Base-by-base conservation (phyloP, 495 filamentous ascomycete genomes). In the Saxispiralis lemnorum region DNA sequence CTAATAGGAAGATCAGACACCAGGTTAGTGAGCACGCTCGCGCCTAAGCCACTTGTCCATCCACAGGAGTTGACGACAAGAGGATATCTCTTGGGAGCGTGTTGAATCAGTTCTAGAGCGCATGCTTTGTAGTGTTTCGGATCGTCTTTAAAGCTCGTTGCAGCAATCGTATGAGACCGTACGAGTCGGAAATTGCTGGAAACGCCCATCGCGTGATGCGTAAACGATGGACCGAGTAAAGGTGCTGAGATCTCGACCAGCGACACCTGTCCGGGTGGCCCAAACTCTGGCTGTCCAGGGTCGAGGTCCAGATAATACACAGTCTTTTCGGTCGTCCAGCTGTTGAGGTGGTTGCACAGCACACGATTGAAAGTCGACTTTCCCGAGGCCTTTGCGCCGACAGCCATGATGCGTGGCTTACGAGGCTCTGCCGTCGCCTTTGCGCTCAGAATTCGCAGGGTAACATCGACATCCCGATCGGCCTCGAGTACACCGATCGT, bases 291-390 rank as follows among this genome's bases (percentile, higher is more conserved):
- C 56, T 87, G 82, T 1, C 79, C 81, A 1, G 83, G 80, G 51
- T 94, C 85, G 5, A 93, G 62, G 53, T 94, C 86, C 6, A 94
- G 68, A 35, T 83, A 70, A 38, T 70, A 71, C 7, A 83, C 70
- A 4, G 59, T 46, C 6, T 16, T 15, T 41, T 43, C 10, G 19
- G 32, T 11, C 20, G 38, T 21, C 56, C 62, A 16, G 75, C 37
- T 78, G 18, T 88, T 62, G n/a, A 87, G 64, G 46, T 73, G 71
- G 58, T 93, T 94, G 11, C 70, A 58, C 15, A 93, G 64, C n/a
- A 83, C 63, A 38, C 76, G 79, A 35, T 75, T 73, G 51, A 93
- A 86, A 0, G 82, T 88, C 2, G 85, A 93, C 57, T 93, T 93
- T 13, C 86, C 86, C 12, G 83, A 81, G 1, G 72, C 77, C 46